Base-by-base conservation (phyloP, 2,329 filamentous ascomycete species). In the Alternaria ventricosa region DNA sequence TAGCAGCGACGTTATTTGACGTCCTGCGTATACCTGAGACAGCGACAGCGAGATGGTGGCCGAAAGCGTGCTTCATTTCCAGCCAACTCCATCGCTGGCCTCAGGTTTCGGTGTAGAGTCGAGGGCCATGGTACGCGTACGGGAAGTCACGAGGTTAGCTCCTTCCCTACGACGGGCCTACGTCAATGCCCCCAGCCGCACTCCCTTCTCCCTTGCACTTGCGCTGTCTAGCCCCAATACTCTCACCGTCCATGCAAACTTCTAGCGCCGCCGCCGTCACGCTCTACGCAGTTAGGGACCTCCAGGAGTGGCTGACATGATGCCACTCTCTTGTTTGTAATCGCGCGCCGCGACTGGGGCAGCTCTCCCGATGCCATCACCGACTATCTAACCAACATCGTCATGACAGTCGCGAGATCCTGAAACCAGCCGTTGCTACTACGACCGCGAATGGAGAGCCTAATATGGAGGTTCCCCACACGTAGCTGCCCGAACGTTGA, bases 21-120 rank as follows among this genome's bases (percentile, higher is more conserved):
- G 41, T 66, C 49, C 50, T 28, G 59, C 56, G 64, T 72, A 62
- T 71, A 72, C 51, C 49, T 73, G 71, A 73, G 68, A 72, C 71
- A 33, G 49, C 67, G 61, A 71, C 64, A 64, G 60, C 65, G 58
- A 53, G 60, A 47, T 56, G 43, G 67, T 53, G 67, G 64, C 56
- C 56, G 47, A 64, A 64, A 60, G 57, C 53, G 57, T 49, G 44
- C 57, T 44, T 55, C 36, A 57, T 64, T 67, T 59, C 60, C 56
- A 53, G 36, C 45, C 50, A 50, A 27, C 30, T 62, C 20, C 56
- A 44, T 41, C 33, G 12, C 7, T 20, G 41, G 67, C 68, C 65
- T 65, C 68, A 70, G 56, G 62, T 68, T 60, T 56, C 63, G 53
- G 59, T 49, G 44, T 43, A 46, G 28, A 33, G n/a, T 47, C 54